Evolutionary conservation across 225 moss, liverwort and hornwort genomes (phyloP), one percentile per base, ranked within the genome.

Genomic region (Pseudisothecium myosuroides): DNA sequence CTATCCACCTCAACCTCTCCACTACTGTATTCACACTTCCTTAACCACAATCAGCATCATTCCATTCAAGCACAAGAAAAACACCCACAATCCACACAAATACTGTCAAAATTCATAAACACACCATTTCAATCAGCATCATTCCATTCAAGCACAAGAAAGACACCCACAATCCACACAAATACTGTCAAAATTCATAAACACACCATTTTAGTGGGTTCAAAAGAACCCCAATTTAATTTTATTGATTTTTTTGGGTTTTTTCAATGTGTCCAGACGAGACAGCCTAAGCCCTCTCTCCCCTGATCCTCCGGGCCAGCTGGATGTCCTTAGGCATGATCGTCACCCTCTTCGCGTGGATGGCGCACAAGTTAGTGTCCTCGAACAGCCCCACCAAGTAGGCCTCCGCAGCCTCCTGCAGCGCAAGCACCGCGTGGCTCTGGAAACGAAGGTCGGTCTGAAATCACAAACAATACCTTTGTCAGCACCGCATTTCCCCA

Each of bases 211-310:
- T 93, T 77, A 87, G 91, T 90, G 93, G 93, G 91, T 91, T 93
- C 91, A 50, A 66, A 91, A 83, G 91, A 93, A 91, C 93, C 91
- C 93, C 85, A 85, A 85, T 71, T 89, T 84, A 37, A 86, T 83
- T 86, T 88, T 88, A 71, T 75, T 86, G 26, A 86, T 55, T 87
- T 76, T 86, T 79, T 65, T 37, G 41, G 18, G 6, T 10, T 74
- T 74, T 74, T 74, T 47, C 74, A 29, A 19, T 47, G 3, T 11
- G 31, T 47, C 29, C 47, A 47, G 74, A 18, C 31, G 18, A 74
- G 74, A 74, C 17, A 31, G 47, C 45, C 74, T 74, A 74, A 47
- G 74, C 74, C 74, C 74, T 74, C 47, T 74, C 74, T 18, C 74
- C 74, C 74, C 74, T 45, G 47, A 74, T 74, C 29, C 74, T 74